Evolutionary conservation across 345 rosid species (phyloP), one percentile per base, ranked within the genome.

Genomic region (Balakata baccata): DNA sequence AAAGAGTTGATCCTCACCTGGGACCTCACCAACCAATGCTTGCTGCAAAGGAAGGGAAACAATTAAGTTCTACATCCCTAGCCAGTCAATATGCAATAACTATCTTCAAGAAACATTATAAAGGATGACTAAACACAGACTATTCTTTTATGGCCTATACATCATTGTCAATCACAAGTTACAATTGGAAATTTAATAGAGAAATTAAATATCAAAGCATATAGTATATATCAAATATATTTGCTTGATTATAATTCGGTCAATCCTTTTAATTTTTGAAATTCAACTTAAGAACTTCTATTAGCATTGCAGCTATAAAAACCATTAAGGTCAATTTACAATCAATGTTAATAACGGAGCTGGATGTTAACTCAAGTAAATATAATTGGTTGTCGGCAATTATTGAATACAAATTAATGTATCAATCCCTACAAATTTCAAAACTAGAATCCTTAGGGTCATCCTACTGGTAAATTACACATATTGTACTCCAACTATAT

Each of bases 11-110:
- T 91, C 98, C 78, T 96, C 98, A 17, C 86, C 97, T 25, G 87
- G 78, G 75, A 77, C 90, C 81, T 96, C 96, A 61, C 99, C 99
- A 67, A 96, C 99, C 90, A 96, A 87, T 61, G 98, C 92, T 90
- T 89, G 94, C 99, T 96, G 84, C 82, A 79, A 43, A 72, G 46
- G 64, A 17, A 54, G 39, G 52, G 50, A 45, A 20, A 62, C 6
- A 69, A 14, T 60, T 25, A 22, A 52, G 5, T 49, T 68, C 11
- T 3, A 62, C 41, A 17, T 29, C 63, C 68, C 22, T 49, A 51
- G 13, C 61, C 59, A 50, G 62, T n/a, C 53, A 70, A 70, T 23
- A 70, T 23, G 60, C 6, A 29, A 29, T 29, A 29, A 29, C 2
- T 29, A 29, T 29, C 34, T 29, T 29, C 34, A 29, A 29, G 34